Evolutionary conservation across 169 alveolate genomes (phyloP), one percentile per base, ranked within the genome.

Genomic region (Pseudocohnilembus persalinus): DNA sequence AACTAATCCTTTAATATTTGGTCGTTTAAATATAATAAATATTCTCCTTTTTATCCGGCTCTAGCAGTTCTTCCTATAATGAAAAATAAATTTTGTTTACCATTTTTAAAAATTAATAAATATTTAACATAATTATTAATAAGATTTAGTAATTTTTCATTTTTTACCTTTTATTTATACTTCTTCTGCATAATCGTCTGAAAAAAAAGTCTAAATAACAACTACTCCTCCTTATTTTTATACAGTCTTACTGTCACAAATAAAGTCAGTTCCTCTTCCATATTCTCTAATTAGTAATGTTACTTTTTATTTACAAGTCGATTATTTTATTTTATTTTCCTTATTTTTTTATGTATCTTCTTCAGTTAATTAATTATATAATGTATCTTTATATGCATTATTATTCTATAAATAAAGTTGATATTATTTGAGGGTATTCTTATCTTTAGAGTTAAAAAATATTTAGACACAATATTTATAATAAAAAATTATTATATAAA

Each of bases 221-320:
- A 75, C 63, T 4, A 75, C 80, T 0, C 80, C 80, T 1, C 80
- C 80, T 4, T 16, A 6, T 29, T 75, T 30, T 24, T 31, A 1
- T 31, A 75, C 80, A 1, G 31, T 30, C 25, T 35, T 35, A 31
- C 33, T 64, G 15, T 31, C 31, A 4, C 65, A 75, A 0, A 75
- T 30, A 29, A 75, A 75, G 27, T 75, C 80, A 27, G 80, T 75
- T 75, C 80, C 80, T 75, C 80, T 75, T 0, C 80, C 80, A 75
- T 29, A 75, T 16, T 75, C 80, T 29, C 80, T 75, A 0, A 75
- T 64, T 31, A 28, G 33, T 6, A 75, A 31, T 0, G 33, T 64
- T 0, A 75, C 33, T 29, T 30, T 1, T 27, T 31, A 11, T 1
- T 35, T 31, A 31, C 1, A 15, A 24, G 63, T 75, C 0, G 28